Percentiles rank a stretch among this genome's conserved stretches.
Evolutionary conservation across 2,329 filamentous ascomycete genomes (phyloP).

Genomic region (Cylindrodendrum hubeiense): DNA sequence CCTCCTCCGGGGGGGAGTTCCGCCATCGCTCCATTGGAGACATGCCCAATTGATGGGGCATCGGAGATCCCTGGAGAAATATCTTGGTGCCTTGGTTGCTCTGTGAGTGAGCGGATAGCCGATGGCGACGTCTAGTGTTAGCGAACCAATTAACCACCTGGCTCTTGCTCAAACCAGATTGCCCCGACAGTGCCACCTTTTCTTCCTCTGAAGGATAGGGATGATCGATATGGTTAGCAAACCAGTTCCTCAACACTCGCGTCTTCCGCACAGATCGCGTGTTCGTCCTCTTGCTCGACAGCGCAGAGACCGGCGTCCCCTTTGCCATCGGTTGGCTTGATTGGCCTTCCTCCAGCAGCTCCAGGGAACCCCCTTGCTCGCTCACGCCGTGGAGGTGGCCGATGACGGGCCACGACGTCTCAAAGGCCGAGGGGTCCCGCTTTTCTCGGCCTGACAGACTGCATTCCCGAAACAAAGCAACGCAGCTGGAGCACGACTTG

Average conservation of each 20-base stretch:
- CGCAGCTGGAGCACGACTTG: slow-evolving; percentile 62
- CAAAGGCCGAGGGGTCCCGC: slow-evolving; percentile 58
- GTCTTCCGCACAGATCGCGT: slow-evolving; percentile 60
- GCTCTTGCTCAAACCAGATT: slow-evolving; percentile 59
- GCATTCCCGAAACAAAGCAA: slow-evolving; percentile 63
- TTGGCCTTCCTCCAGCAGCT: slow-evolving; percentile 23
- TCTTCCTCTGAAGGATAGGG: slow-evolving; percentile 63
- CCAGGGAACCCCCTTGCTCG: slow-evolving; percentile 48
- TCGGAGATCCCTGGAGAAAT: slow-evolving; percentile 56
- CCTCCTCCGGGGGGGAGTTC: slow-evolving; percentile 58
- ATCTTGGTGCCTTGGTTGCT: slow-evolving; percentile 40
- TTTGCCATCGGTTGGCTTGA: background rate
- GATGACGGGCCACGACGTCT: slow-evolving; percentile 60
- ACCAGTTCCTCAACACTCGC: slow-evolving; percentile 60
- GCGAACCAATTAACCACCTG: slow-evolving; percentile 65
- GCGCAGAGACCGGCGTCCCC: slow-evolving; percentile 21
- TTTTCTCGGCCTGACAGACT: slow-evolving; percentile 60
- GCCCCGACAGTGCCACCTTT: slow-evolving; percentile 52
- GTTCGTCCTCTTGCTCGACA: slow-evolving; percentile 48
- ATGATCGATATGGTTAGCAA: slow-evolving; percentile 56
- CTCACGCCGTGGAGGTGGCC: slow-evolving; percentile 62
- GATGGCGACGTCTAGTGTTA: slow-evolving; percentile 62
- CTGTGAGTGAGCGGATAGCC: slow-evolving; percentile 48
- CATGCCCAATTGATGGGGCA: slow-evolving; percentile 54
- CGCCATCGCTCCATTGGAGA: slow-evolving; percentile 60